These are phyloP conservation scores for Cyberlindnera maclurae DNA, from an alignment of 805 yeast species.

Conservation along the genomic window DNA sequence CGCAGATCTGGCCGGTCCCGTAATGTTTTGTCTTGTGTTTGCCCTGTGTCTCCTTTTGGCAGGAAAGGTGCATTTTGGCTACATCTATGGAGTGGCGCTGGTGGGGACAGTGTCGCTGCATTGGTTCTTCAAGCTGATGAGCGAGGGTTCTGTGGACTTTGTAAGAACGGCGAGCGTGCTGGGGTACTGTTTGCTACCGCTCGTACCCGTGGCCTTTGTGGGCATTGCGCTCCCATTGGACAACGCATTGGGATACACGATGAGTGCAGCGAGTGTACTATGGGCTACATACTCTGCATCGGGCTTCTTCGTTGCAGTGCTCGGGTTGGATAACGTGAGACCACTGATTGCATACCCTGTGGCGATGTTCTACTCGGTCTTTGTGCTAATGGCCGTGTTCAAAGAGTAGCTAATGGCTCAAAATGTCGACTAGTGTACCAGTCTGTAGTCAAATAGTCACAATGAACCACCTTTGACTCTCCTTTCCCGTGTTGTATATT, in stretches of 20 bases:
- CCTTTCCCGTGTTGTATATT: no score
- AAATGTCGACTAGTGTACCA: no score
- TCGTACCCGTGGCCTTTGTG: constrained; percentile 70
- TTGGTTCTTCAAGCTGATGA: constrained; percentile 81
- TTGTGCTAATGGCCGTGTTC: constrained; percentile 93
- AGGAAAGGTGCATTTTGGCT: constrained; percentile 95
- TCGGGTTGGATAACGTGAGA: constrained; percentile 79
- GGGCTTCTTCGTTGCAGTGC: constrained; percentile 82
- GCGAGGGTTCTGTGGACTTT: constrained; percentile 46
- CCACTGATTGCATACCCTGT: constrained; percentile 90
- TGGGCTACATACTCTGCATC: constrained; percentile 96
- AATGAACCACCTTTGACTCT: no score
- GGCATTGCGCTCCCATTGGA: constrained; percentile 59
- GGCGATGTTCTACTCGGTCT: constrained; percentile 84
- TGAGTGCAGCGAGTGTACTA: constrained; percentile 58
- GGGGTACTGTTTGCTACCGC: constrained; percentile 89
- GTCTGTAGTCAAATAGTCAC: no score
- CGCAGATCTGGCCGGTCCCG: constrained; percentile 92
- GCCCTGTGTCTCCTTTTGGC: constrained; percentile 77
- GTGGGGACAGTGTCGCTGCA: constrained; percentile 86
- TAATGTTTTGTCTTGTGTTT: constrained; percentile 78
- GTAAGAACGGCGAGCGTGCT: constrained; percentile 80
- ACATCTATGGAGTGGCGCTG: constrained; percentile 91
- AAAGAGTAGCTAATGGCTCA: constrained; percentile 30
- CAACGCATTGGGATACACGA: constrained; percentile 62